phyloP scores from a whole-genome alignment of 2,329 filamentous ascomycete species.

The Tolypocladium cylindrosporum region DNA sequence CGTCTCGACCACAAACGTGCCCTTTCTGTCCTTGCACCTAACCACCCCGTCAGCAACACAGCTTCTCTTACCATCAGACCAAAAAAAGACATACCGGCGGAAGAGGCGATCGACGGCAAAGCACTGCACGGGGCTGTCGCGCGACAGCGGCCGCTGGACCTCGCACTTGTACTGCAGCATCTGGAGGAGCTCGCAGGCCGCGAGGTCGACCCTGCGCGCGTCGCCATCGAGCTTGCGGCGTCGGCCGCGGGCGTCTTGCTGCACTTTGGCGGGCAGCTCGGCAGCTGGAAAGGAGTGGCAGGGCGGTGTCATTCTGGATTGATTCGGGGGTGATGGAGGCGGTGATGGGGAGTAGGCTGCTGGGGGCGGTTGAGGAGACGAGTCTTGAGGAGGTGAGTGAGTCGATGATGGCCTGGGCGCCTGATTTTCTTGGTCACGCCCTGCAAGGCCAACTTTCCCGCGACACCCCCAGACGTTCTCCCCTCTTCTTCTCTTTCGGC shows the following conservation, averaged over 20 bases:
- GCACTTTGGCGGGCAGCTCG: constrained; percentile 38
- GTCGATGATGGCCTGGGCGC: not conserved
- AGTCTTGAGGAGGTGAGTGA: constrained; percentile 49
- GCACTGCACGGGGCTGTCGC: constrained; percentile 40
- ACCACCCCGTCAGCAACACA: constrained; percentile 1
- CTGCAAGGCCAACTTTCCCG: not conserved
- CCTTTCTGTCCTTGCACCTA: constrained; percentile 50
- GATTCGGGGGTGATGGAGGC: constrained; percentile 21
- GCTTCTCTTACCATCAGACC: not conserved
- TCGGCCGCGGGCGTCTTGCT: constrained; percentile 36
- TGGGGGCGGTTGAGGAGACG: constrained; percentile 45
- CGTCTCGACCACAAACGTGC: constrained; percentile 51
- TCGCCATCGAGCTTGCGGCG: constrained; percentile 38
- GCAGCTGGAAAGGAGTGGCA: constrained; percentile 43
- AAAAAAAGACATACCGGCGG: constrained; percentile 37
- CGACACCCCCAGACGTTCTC: not conserved
- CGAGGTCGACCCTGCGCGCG: constrained; percentile 35
- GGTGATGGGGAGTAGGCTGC: constrained; percentile 35
- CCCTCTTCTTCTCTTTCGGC: not conserved
- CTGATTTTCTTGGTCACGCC: not conserved
- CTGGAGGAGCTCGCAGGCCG: constrained; percentile 43
- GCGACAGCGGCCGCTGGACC: constrained; percentile 35
- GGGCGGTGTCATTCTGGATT: constrained; percentile 41
- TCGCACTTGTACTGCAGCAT: constrained; percentile 53
- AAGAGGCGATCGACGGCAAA: constrained; percentile 50